phyloP scores from a whole-genome alignment of 768 basidiomycete species.

The Phanerochaete sordida region DNA sequence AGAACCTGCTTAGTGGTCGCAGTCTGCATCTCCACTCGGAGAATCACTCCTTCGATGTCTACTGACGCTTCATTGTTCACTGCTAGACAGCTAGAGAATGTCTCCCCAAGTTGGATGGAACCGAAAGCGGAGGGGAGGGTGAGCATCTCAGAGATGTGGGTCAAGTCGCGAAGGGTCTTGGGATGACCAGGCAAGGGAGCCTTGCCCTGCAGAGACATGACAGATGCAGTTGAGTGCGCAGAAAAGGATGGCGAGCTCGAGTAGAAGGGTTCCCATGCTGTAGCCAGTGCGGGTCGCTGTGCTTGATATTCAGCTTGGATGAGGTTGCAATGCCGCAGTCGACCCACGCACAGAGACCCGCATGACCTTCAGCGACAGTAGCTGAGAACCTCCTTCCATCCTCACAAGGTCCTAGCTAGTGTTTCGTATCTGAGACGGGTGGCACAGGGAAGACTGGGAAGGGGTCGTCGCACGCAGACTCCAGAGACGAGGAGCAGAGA shows the following conservation, averaged over 20 bases:
- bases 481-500: background rate
- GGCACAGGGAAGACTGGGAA: background rate
- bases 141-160: constrained; percentile 73
- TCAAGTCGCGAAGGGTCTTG: constrained; percentile 80
- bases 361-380: constrained; percentile 83
- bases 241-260: constrained; percentile 81
- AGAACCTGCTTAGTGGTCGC: constrained; percentile 58
- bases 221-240: constrained; percentile 73
- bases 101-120: constrained; percentile 84
- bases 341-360: constrained; percentile 69
- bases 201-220: constrained; percentile 72
- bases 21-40: constrained; percentile 87
- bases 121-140: constrained; percentile 84
- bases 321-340: background rate
- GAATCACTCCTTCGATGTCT: constrained; percentile 56
- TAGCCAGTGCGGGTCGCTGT: constrained; percentile 71
- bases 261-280: constrained; percentile 85
- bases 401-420: background rate
- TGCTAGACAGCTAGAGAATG: constrained; percentile 78
- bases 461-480: too few relatives aligned
- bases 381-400: constrained; percentile 59
- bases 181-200: constrained; percentile 71
- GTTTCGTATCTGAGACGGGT: background rate
- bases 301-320: constrained; percentile 14
- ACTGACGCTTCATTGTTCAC: constrained; percentile 75